phyloP scores from a whole-genome alignment of 2,329 filamentous ascomycete species.

The Penicillium sp. region DNA sequence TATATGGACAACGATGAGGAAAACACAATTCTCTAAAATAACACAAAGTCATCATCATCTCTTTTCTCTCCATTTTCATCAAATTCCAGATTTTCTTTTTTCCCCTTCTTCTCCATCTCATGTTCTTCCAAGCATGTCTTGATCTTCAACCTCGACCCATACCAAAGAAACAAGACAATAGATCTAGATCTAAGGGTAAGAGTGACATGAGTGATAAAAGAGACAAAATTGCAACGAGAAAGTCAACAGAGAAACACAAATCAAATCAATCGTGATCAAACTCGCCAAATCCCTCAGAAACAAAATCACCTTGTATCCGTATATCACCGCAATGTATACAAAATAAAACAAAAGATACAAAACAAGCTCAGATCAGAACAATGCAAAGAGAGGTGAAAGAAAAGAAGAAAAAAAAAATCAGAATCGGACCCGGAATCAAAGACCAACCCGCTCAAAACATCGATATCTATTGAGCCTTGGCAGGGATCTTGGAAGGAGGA shows the following conservation, averaged over 20 bases:
- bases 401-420: background rate
- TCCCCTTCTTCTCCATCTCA: background rate
- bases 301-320: background rate
- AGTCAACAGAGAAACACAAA: background rate
- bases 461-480: constrained; percentile 7
- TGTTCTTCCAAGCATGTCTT: background rate
- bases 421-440: background rate
- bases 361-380: background rate
- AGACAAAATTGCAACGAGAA: background rate
- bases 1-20: constrained; percentile 2
- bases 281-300: background rate
- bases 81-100: background rate
- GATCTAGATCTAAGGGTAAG: background rate
- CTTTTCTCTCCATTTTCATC: constrained; percentile 4
- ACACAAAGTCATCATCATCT: background rate
- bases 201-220: background rate
- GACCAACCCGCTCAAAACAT: background rate
- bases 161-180: background rate
- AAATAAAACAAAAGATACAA: background rate
- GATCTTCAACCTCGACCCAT: background rate
- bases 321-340: constrained; percentile 1
- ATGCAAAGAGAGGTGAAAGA: too few relatives aligned
- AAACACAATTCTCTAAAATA: constrained; percentile 5
- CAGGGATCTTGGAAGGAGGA: constrained; percentile 48
- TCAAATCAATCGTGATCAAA: background rate